These are phyloP conservation scores for Quercus berberidifolia DNA, from an alignment of 306 rosid genomes.

Conservation along the genomic window DNA sequence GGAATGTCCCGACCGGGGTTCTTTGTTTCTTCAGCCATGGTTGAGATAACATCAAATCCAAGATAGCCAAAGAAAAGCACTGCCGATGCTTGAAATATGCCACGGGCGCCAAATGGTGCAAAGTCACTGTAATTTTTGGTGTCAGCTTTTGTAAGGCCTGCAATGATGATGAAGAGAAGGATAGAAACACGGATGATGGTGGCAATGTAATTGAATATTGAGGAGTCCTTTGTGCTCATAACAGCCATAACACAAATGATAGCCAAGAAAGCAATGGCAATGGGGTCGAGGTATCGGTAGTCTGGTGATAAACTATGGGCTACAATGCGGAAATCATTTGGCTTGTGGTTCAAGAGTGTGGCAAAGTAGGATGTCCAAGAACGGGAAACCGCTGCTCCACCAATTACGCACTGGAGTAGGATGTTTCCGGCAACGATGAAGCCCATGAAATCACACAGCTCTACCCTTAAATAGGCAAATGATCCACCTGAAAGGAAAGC, in stretches of 20 bases:
- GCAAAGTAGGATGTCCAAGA: conserved; percentile 87
- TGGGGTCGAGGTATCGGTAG: conserved; percentile 63
- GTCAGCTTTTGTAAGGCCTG: conserved; percentile 66
- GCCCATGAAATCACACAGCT: conserved; percentile 77
- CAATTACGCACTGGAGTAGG: conserved; percentile 56
- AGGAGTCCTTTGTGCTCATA: conserved; percentile 75
- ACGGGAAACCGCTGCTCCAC: conserved; percentile 71
- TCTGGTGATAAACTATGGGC: conserved; percentile 9
- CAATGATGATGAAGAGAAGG: conserved; percentile 65
- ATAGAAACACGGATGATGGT: conserved; percentile 48
- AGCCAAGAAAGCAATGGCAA: conserved; percentile 47
- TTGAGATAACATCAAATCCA: conserved; percentile 76
- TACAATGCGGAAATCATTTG: conserved; percentile 56
- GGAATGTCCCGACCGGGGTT: conserved; percentile 78
- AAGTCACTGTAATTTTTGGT: conserved; percentile 39
- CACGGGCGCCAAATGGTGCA: conserved; percentile 34
- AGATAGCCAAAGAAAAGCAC: conserved; percentile 82
- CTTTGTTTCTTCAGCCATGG: conserved; percentile 89
- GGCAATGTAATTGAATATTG: conserved; percentile 75
- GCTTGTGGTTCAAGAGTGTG: conserved; percentile 48
- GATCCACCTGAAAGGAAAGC: conserved; percentile 51
- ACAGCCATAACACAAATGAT: conserved; percentile 46
- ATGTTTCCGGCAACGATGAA: conserved; percentile 80
- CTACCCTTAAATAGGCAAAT: conserved; percentile 75
- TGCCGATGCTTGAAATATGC: conserved; percentile 59